Conservation (phyloP, 169 alveolate species). For the Plasmodium gaboni region DNA sequence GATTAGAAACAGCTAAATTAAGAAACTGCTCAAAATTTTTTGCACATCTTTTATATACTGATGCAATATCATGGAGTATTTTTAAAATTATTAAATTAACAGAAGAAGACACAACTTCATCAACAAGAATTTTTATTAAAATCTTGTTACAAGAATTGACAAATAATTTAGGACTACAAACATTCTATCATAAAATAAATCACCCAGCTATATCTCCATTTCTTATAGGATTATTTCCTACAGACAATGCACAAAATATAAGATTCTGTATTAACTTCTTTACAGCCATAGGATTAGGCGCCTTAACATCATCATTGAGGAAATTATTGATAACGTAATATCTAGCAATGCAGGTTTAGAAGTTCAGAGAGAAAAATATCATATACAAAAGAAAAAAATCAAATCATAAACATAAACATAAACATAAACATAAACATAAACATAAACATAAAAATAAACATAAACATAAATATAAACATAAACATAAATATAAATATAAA, state of each 20-base stretch:
- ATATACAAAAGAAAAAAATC: background rate
- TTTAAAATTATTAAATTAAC: conserved; percentile 93
- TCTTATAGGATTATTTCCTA: conserved; percentile 94
- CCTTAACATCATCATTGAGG: conserved; percentile 94
- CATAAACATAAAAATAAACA: background rate
- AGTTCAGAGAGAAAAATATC: background rate
- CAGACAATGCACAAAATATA: conserved; percentile 94
- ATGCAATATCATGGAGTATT: conserved; percentile 88
- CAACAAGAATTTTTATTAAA: conserved; percentile 97
- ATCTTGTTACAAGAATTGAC: conserved; percentile 94
- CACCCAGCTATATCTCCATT: conserved; percentile 91
- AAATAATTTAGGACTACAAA: conserved; percentile 89
- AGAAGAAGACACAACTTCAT: conserved; percentile 97
- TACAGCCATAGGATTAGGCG: conserved; percentile 98
- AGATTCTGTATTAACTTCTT: conserved; percentile 98
- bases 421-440: background rate
- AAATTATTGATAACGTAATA: conserved; percentile 80
- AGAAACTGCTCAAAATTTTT: conserved; percentile 97
- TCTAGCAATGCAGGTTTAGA: background rate
- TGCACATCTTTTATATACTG: conserved; percentile 95
- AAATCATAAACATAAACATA: background rate
- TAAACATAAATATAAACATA: background rate
- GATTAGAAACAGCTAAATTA: conserved; percentile 97
- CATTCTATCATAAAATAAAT: conserved; percentile 84
- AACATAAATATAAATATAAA: background rate